Conservation (phyloP, 2,329 filamentous ascomycete species). For the Didymella exigua region DNA sequence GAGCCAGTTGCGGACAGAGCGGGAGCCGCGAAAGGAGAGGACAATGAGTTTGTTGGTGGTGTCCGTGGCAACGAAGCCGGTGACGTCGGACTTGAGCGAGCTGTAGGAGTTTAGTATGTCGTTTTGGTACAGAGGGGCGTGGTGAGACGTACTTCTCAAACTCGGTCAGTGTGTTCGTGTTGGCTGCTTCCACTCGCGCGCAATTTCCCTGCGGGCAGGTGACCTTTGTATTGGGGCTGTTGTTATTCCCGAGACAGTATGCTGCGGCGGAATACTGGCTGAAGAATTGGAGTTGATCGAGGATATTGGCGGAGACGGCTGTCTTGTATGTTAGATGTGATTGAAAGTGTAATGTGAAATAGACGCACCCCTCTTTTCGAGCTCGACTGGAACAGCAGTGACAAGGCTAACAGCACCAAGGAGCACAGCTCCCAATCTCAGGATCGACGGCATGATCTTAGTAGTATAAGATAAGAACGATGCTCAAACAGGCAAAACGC, state of each 20-base stretch:
- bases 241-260: constrained; percentile 58
- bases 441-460: constrained; percentile 23
- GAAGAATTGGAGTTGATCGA: constrained; percentile 54
- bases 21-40: constrained; percentile 64
- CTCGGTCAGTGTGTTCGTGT: constrained; percentile 54
- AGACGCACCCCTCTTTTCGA: constrained; percentile 37
- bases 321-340: not conserved
- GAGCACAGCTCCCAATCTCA: constrained; percentile 26
- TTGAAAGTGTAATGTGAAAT: not conserved
- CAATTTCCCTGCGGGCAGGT: constrained; percentile 56
- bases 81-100: constrained; percentile 49
- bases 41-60: constrained; percentile 61
- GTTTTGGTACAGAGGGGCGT: not conserved
- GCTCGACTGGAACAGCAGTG: constrained; percentile 34
- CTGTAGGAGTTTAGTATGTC: constrained; percentile 17
- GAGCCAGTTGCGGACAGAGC: constrained; percentile 66
- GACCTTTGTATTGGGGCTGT: constrained; percentile 51
- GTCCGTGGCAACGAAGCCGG: constrained; percentile 56
- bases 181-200: constrained; percentile 54
- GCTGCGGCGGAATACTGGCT: constrained; percentile 60
- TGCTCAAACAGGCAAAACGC: constrained; percentile 1
- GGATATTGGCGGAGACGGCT: constrained; percentile 49
- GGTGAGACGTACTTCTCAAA: constrained; percentile 53
- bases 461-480: not conserved
- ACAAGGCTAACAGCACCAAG: constrained; percentile 29